These are phyloP conservation scores for Inonotus obliquus DNA, from an alignment of 1,284 basidiomycete species.

Conservation along the genomic window DNA sequence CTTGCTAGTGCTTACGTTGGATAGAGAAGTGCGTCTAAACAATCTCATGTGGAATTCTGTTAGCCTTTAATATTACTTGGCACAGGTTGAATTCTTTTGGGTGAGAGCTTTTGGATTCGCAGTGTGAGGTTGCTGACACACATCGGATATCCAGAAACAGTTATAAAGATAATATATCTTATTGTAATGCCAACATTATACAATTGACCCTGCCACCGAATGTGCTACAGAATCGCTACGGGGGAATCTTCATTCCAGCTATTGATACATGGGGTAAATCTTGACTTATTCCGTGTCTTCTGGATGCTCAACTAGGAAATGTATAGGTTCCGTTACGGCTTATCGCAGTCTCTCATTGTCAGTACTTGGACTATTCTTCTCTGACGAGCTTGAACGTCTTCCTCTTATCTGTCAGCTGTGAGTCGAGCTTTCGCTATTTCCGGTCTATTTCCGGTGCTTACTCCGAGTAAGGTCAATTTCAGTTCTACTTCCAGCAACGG, in stretches of 20 bases:
- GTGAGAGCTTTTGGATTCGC: not conserved
- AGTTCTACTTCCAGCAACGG: conserved; percentile 11
- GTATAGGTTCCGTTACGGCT: not conserved
- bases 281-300: not conserved
- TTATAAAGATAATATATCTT: conserved; percentile 5
- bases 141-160: not conserved
- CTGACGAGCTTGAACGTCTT: not conserved
- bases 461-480: not conserved
- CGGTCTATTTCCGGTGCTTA: not conserved
- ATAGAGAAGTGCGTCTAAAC: conserved; percentile 1
- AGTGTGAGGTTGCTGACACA: not conserved
- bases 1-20: conserved; percentile 5
- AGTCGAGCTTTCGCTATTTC: not conserved
- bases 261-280: conserved; percentile 9
- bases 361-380: not conserved
- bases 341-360: not conserved
- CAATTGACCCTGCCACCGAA: not conserved
- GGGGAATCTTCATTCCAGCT: not conserved
- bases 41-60: not conserved
- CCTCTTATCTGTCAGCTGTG: not conserved
- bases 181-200: not conserved
- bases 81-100: conserved; percentile 6
- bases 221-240: conserved; percentile 5
- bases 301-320: not conserved
- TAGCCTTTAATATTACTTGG: not conserved